These are phyloP conservation scores for Termitomyces sp. DNA, from an alignment of 1,284 basidiomycete genomes.

Conservation along the genomic window DNA sequence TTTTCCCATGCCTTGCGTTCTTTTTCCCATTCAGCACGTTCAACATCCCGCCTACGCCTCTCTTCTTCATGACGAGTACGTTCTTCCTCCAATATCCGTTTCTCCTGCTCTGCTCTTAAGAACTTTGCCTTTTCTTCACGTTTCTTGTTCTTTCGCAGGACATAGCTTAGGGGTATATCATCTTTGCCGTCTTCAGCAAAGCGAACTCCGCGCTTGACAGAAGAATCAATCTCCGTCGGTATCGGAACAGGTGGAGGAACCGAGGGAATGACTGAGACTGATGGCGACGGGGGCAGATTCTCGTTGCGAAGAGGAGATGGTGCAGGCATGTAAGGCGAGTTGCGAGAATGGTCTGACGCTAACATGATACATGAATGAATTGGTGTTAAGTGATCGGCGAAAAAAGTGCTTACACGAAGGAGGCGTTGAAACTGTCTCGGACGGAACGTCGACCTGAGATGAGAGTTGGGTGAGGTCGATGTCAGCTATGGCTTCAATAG, in stretches of 20 bases:
- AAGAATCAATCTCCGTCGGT: conserved; percentile 17
- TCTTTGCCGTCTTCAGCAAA: conserved; percentile 66
- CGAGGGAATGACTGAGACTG: conserved; percentile 7
- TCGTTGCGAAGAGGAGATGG: conserved; percentile 55
- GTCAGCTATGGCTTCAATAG: conserved; percentile 52
- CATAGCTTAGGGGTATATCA: conserved; percentile 65
- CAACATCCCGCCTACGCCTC: conserved; percentile 40
- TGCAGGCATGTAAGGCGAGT: conserved; percentile 35
- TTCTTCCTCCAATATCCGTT: conserved; percentile 30
- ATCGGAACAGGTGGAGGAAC: conserved; percentile 11
- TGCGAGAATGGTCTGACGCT: conserved; percentile 25
- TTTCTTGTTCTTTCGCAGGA: conserved; percentile 62
- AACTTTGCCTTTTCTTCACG: conserved; percentile 69
- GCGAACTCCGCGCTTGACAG: conserved; percentile 57
- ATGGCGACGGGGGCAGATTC: conserved; percentile 18
- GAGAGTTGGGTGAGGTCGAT: conserved; percentile 21
- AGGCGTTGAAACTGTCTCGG: conserved; percentile 10
- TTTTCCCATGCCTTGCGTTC: conserved; percentile 51
- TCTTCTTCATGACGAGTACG: conserved; percentile 44
- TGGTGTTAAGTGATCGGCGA: conserved; percentile 1
- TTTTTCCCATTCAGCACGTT: conserved; percentile 47
- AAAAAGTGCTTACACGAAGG: conserved; percentile 15
- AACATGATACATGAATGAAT: conserved; percentile 8
- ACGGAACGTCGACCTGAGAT: conserved; percentile 5
- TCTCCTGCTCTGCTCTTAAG: conserved; percentile 50